Base-by-base conservation (phyloP, 2,329 filamentous ascomycete genomes). In the Rasamsonia emersonii region DNA sequence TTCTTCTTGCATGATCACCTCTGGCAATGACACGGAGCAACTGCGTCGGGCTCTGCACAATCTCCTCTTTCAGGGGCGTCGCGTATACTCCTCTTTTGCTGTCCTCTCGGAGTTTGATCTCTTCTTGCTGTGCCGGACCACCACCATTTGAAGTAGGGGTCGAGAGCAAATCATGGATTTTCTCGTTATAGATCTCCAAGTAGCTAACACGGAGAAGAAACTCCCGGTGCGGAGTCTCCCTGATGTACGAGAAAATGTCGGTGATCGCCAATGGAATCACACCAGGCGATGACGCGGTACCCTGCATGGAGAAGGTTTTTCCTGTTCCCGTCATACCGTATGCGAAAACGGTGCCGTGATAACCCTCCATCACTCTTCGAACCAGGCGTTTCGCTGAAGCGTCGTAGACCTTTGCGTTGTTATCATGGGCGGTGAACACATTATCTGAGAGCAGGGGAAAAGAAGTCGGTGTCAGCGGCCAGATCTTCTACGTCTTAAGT, bases 261-360 rank as follows among this genome's bases (percentile, higher is more conserved):
- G 91, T 96, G 47, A 98, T 96, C 23, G 91, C 91, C 23, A 96
- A 70, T 5, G 91, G 91, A 35, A 98, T 98, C 17, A 98, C 91
- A 64, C 91, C 91, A 1, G 91, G 91, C 23, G 86, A 93, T 3
- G 84, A 85, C 27, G 88, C 86, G 8, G 91, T 98, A 47, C 91
- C 91, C 65, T 98, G 91, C 91, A 98, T 98, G 23, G 89, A 96
- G 58, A 96, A 98, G 1, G 91, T 98, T 66, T 98, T 98, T 46
- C 91, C 91, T 0, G 91, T 96, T 40, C 91, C 91, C 3, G 91
- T 98, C 88, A 96, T 96, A 53, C 91, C 91, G 57, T 98, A 98
- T 11, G 89, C 89, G 56, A 98, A 96, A 15, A 98, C 91, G 1
- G 91, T 98, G 37, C 89, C 91, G 51, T 96, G 89, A 56, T 96